Conservation (phyloP, 2,329 filamentous ascomycete genomes). For the Bipolaris sorokiniana region DNA sequence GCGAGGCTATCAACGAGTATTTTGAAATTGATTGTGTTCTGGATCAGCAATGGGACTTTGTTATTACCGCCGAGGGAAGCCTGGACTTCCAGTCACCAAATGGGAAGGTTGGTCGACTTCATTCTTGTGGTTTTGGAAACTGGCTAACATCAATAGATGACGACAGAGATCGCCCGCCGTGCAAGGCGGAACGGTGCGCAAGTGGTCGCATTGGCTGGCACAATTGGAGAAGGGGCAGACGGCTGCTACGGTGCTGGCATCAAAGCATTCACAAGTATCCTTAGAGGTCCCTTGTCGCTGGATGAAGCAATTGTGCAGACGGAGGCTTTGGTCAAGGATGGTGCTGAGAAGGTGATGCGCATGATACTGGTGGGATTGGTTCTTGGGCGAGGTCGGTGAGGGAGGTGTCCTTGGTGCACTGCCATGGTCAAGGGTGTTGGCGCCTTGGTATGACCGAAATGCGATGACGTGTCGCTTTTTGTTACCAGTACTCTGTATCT, state of each 20-base stretch:
- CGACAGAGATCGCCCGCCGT: constrained; percentile 58
- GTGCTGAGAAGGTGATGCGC: constrained; percentile 47
- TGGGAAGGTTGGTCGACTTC: constrained; percentile 43
- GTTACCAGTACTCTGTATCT: not conserved
- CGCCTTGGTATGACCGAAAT: constrained; percentile 10
- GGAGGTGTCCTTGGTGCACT: constrained; percentile 8
- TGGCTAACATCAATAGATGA: constrained; percentile 49
- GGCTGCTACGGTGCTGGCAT: constrained; percentile 37
- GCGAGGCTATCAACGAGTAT: constrained; percentile 60
- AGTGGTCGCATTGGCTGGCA: constrained; percentile 51
- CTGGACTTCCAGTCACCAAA: constrained; percentile 59
- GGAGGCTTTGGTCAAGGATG: constrained; percentile 43
- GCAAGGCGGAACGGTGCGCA: constrained; percentile 56
- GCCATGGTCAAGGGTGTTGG: constrained; percentile 9
- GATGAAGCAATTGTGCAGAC: constrained; percentile 46
- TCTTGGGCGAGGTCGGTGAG: constrained; percentile 24
- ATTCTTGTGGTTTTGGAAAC: not conserved
- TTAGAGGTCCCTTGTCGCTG: constrained; percentile 43
- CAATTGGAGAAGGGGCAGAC: constrained; percentile 39
- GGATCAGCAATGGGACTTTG: constrained; percentile 55
- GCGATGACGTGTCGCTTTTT: not conserved
- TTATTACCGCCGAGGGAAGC: constrained; percentile 61
- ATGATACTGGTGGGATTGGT: constrained; percentile 47
- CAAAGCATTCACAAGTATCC: constrained; percentile 48
- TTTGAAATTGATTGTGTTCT: constrained; percentile 57